Evolutionary conservation across 495 filamentous ascomycete species (phyloP).

Genomic region (Sordaria brevicollis): DNA sequence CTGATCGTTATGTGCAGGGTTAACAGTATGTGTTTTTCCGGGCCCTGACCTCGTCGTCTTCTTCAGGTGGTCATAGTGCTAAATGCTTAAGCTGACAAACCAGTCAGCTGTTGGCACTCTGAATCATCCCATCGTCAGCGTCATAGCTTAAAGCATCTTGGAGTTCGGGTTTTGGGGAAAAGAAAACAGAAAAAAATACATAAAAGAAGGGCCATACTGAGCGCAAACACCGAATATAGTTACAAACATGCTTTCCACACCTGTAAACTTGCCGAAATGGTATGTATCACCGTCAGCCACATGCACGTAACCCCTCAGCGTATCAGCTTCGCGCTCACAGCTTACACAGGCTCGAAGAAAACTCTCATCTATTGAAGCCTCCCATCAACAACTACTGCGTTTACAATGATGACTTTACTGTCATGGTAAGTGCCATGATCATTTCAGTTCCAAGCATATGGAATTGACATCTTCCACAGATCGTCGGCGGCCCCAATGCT

Average conservation of each 20-base stretch:
- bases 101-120: not conserved
- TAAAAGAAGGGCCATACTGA: not conserved
- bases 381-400: slow-evolving; percentile 97
- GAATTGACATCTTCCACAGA: slow-evolving; percentile 34
- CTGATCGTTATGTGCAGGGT: too few species aligned
- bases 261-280: slow-evolving; percentile 82
- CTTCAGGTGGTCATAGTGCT: not conserved
- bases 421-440: slow-evolving; percentile 51
- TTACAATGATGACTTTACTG: slow-evolving; percentile 69
- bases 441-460: not conserved
- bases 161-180: not conserved
- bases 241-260: slow-evolving; percentile 34
- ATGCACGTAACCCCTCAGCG: not conserved
- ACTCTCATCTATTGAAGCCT: slow-evolving; percentile 85
- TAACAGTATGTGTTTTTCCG: not conserved
- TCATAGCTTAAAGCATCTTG: not conserved
- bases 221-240: not conserved
- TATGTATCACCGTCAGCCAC: slow-evolving; percentile 23
- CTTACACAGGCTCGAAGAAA: slow-evolving; percentile 69
- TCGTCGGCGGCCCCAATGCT: slow-evolving; percentile 93
- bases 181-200: not conserved
- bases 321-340: not conserved
- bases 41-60: not conserved
- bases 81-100: not conserved
- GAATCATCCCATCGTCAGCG: not conserved